Evolutionary conservation across 371 early-diverging fungal genomes (phyloP), one percentile per base, ranked within the genome.

Genomic region (Sporodiniella umbellata): DNA sequence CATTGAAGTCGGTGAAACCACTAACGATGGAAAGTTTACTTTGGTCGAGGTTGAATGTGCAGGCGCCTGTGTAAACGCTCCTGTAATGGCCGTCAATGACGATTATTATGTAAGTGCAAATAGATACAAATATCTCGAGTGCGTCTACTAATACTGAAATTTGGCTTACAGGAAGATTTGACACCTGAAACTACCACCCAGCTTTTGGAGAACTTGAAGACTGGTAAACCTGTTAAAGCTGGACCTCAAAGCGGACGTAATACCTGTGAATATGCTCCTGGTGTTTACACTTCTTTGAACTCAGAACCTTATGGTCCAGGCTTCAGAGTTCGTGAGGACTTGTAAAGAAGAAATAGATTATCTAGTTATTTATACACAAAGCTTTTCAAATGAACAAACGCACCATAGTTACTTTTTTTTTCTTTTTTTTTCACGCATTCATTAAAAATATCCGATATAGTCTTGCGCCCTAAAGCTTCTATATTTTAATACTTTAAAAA

Each of bases 1-100:
- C 48, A 94, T 98, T 62, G 83, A 94, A 56, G 85, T 90, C 35
- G 97, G 96, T 44, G 89, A 94, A 70, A 98, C 99, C 14, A 96
- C 96, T 43, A 62, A 79, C 50, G 99, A 98, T 73, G 90, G 90
- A 62, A 70, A 89, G 60, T 97, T 98, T 64, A 98, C 99, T 30
- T 74, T 98, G 49, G 96, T 96, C 8, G 99, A 98, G 68, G 99
- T 98, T 17, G 99, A 98, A 74, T 98, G 99, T 64, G 98, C 98
- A 38, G 98, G 97, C 56, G 99, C 98, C n/a, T 98, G 99, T 72
- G 91, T 95, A 45, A 98, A 98, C 66, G 97, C 98, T 15, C 99
- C 98, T 10, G 96, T 97, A 10, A 71, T 98, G 72, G 95, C 97
- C 40, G 85, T 98, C 55, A 98, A 98, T 70, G 98, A 98, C 56